Base-by-base conservation (phyloP, 768 basidiomycete species). In the Mycena indigotica region DNA sequence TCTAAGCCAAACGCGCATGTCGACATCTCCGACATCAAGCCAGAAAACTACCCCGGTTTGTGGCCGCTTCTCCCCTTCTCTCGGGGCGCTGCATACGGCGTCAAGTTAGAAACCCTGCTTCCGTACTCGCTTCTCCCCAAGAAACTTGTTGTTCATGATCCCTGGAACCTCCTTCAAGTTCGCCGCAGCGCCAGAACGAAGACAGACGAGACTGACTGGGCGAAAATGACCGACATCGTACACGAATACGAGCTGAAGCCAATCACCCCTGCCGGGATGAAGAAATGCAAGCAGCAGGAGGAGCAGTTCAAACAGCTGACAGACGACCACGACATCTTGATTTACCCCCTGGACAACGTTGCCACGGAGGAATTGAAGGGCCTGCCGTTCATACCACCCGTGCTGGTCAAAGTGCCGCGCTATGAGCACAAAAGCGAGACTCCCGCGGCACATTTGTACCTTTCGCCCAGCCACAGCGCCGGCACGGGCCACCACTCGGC, bases 401-500 rank as follows among this genome's bases (percentile, higher is more conserved):
- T 58, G 40, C 32, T 38, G 17, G 41, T 66, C 45, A 58, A 63
- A 4, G 59, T 61, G 6, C 65, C 66, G 4, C 65, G 62, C 23
- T 58, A 66, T 26, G 52, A 62, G 3, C 56, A 60, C 19, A 58
- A 52, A 19, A 29, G 21, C 1, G 39, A 23, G 21, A 62, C 57
- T 4, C 69, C 69, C 23, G 79, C 77, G 51, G 80, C 77, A 1
- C 82, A 85, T 64, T 70, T 86, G 17, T 81, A 83, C 53, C 58
- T 87, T 51, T 75, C 75, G 2, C 74, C 77, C 0, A 32, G 40
- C 0, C 63, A 74, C 29, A 45, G 19, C 19, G 58, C 76, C 5
- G 85, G 84, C 4, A 0, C 15, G 0, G 85, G 86, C 0, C 63
- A 82, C 62, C 86, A 87, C 63, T 86, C 86, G 0, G 45, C 68